phyloP scores from a whole-genome alignment of 2,329 filamentous ascomycete species.

The Hypomyces rosellus region DNA sequence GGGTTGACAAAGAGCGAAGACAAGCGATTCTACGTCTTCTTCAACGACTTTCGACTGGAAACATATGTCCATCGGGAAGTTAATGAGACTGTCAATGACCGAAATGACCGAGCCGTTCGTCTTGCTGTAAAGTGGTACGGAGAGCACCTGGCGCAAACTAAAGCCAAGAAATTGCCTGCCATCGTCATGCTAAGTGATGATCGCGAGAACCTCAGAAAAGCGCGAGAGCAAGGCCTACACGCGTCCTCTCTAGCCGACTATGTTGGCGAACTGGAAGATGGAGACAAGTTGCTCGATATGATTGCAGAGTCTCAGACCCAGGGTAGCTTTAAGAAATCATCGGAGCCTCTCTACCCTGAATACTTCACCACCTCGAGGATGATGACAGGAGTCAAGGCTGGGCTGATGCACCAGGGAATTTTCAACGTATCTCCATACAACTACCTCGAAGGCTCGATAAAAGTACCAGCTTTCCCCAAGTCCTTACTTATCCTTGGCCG shows the following conservation, averaged over 20 bases:
- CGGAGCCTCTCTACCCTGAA: slow-evolving; percentile 76
- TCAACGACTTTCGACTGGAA: slow-evolving; percentile 95
- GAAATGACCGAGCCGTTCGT: slow-evolving; percentile 89
- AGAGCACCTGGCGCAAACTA: slow-evolving; percentile 66
- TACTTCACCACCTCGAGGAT: slow-evolving; percentile 85
- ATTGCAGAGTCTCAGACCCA: slow-evolving; percentile 73
- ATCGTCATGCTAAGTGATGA: slow-evolving; percentile 95
- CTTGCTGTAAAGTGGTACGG: slow-evolving; percentile 85
- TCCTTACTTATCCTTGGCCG: slow-evolving; percentile 80
- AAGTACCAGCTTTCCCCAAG: slow-evolving; percentile 85
- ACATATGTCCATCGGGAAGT: slow-evolving; percentile 71
- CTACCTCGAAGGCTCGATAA: slow-evolving; percentile 88
- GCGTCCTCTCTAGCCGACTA: slow-evolving; percentile 68
- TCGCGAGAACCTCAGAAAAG: slow-evolving; percentile 76
- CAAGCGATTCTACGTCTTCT: slow-evolving; percentile 97
- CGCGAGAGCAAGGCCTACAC: slow-evolving; percentile 65
- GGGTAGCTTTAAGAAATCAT: slow-evolving; percentile 55
- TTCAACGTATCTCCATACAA: slow-evolving; percentile 98
- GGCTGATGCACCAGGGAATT: slow-evolving; percentile 84
- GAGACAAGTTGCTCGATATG: slow-evolving; percentile 85
- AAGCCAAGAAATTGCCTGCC: slow-evolving; percentile 57
- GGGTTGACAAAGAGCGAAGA: slow-evolving; percentile 90
- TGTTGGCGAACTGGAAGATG: slow-evolving; percentile 75
- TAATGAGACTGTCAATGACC: slow-evolving; percentile 88
- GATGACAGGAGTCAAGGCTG: slow-evolving; percentile 87